Percentiles rank a stretch among this genome's conserved stretches.
phyloP scores from a whole-genome alignment of 768 basidiomycete genomes.

The Astraeus odoratus region DNA sequence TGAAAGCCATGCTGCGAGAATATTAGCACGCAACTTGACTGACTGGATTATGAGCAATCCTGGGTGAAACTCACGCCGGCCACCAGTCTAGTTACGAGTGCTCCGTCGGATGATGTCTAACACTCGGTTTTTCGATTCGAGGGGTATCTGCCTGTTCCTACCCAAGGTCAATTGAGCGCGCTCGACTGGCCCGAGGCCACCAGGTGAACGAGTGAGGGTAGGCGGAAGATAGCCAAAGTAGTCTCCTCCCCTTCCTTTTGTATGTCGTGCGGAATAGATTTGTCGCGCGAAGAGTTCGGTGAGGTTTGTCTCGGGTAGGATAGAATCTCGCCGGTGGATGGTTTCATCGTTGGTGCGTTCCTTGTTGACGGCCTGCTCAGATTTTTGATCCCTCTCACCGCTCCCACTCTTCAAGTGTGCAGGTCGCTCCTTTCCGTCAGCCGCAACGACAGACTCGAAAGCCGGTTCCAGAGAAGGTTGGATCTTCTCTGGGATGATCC shows the following conservation, averaged over 20 bases:
- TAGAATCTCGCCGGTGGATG: background rate
- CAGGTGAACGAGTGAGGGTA: conserved; percentile 18
- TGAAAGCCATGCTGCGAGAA: background rate
- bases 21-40: background rate
- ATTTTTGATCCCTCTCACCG: background rate
- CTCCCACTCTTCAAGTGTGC: background rate
- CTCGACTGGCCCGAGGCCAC: conserved; percentile 34
- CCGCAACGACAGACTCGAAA: background rate
- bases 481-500: background rate
- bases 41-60: too few species aligned
- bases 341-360: conserved; percentile 4
- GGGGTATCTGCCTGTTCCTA: conserved; percentile 35
- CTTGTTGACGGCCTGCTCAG: conserved; percentile 9
- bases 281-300: conserved; percentile 12
- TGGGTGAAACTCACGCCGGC: conserved; percentile 10
- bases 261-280: background rate
- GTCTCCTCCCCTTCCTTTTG: conserved; percentile 36
- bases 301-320: conserved; percentile 18
- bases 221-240: conserved; percentile 41
- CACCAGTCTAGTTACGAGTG: conserved; percentile 5
- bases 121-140: conserved; percentile 33
- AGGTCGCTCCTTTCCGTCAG: background rate
- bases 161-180: conserved; percentile 39
- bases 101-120: conserved; percentile 31
- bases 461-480: background rate